Conservation (phyloP, 148 eudicot genomes). For the Camellia granthamiana region DNA sequence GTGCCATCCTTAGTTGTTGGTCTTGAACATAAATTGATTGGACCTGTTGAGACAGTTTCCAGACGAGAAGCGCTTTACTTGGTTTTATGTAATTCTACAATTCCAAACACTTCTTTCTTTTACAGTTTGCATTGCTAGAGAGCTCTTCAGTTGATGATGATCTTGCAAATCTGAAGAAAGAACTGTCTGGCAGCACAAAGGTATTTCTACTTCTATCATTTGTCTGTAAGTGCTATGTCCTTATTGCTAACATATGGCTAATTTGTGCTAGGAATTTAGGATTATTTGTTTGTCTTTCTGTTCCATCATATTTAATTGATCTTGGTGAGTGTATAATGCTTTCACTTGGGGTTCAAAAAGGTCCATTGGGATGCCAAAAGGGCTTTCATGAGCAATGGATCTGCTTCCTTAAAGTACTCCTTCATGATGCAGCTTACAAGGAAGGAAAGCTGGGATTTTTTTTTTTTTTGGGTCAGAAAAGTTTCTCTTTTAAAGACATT, state of each 20-base stretch:
- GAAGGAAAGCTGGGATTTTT: not conserved
- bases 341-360: not conserved
- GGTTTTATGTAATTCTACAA: constrained; percentile 6
- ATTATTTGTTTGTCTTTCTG: not conserved
- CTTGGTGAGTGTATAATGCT: not conserved
- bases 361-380: not conserved
- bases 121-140: constrained; percentile 91
- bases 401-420: not conserved
- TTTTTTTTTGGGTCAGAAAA: not conserved
- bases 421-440: not conserved
- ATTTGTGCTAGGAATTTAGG: not conserved
- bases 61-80: not conserved
- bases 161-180: constrained; percentile 72
- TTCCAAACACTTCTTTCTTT: constrained; percentile 18
- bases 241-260: constrained; percentile 9
- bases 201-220: constrained; percentile 31
- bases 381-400: not conserved
- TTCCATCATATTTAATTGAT: not conserved
- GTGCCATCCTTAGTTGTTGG: not conserved
- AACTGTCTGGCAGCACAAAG: constrained; percentile 70
- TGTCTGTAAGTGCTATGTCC: not conserved
- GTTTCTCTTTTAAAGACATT: too few species aligned
- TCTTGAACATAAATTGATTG: not conserved
- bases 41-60: not conserved
- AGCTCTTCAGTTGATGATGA: constrained; percentile 91